These are phyloP conservation scores for Exsudoporus frostii DNA, from an alignment of 768 basidiomycete species.

Conservation along the genomic window DNA sequence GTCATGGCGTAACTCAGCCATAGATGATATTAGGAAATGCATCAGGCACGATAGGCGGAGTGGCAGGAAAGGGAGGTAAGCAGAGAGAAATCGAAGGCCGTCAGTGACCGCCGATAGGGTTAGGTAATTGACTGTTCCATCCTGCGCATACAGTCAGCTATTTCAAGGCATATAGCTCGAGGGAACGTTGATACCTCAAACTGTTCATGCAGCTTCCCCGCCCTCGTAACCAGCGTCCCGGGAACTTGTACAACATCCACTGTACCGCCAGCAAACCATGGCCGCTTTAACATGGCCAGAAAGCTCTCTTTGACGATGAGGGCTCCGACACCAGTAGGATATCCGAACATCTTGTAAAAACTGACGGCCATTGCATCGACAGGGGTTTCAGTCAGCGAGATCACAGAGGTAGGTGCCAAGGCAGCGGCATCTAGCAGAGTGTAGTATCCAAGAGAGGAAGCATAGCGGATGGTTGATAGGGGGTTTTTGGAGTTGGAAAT, in stretches of 20 bases:
- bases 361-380: conserved; percentile 83
- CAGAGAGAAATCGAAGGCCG: conserved; percentile 72
- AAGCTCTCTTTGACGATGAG: conserved; percentile 72
- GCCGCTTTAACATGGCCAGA: conserved; percentile 55
- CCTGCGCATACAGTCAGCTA: conserved; percentile 41
- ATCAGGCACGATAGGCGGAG: conserved; percentile 69
- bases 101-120: conserved; percentile 74
- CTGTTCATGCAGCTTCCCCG: conserved; percentile 59
- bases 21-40: conserved; percentile 54
- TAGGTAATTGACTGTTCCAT: conserved; percentile 83
- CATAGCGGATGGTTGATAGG: conserved; percentile 61
- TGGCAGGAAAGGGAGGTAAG: conserved; percentile 77
- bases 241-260: conserved; percentile 84
- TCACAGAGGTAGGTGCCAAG: conserved; percentile 65
- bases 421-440: conserved; percentile 83
- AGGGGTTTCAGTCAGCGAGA: conserved; percentile 62
- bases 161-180: neutral
- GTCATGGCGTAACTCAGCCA: conserved; percentile 61
- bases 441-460: conserved; percentile 64
- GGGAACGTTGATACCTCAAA: conserved; percentile 58
- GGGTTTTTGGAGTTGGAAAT: conserved; percentile 73
- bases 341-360: conserved; percentile 91
- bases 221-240: conserved; percentile 61
- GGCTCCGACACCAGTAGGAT: conserved; percentile 81
- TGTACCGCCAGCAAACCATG: conserved; percentile 85